Evolutionary conservation across 306 rosid species (phyloP).

Genomic region (Acmispon strigosus): DNA sequence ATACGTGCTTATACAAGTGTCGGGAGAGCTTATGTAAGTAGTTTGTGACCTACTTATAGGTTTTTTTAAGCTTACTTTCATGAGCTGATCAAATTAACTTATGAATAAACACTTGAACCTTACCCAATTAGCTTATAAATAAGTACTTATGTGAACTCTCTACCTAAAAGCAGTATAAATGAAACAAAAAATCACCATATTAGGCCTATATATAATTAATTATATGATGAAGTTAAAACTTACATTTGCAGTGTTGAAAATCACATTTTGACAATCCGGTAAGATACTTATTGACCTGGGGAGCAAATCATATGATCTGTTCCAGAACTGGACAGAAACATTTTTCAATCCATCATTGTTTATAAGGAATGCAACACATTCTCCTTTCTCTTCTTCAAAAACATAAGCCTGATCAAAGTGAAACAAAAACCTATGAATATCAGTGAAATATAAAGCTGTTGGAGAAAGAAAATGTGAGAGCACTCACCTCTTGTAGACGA

Average conservation of each 20-base stretch:
- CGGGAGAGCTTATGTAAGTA: too few species aligned
- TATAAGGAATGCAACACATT: slow-evolving; percentile 59
- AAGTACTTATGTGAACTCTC: too few species aligned
- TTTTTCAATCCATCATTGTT: slow-evolving; percentile 30
- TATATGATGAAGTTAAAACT: not conserved
- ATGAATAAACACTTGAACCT: too few species aligned
- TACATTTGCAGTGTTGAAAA: slow-evolving; percentile 61
- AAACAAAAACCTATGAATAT: not conserved
- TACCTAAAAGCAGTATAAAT: not conserved
- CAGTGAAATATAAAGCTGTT: not conserved
- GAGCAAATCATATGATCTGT: slow-evolving; percentile 33
- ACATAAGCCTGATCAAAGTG: slow-evolving; percentile 38
- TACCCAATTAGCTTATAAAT: too few species aligned
- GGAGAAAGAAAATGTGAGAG: not conserved
- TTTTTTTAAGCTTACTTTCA: too few species aligned
- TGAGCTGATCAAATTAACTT: too few species aligned
- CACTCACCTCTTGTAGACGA: slow-evolving; percentile 36
- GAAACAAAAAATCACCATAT: not conserved
- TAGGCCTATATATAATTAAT: not conserved
- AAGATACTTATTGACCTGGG: slow-evolving; percentile 68
- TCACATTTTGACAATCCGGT: slow-evolving; percentile 48
- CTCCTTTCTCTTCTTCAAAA: slow-evolving; percentile 45
- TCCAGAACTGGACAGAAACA: slow-evolving; percentile 42
- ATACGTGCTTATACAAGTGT: too few species aligned
- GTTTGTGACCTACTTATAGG: too few species aligned